A percentile compares a stretch with the other conserved stretches of the same genome.
Conservation (phyloP, 768 basidiomycete genomes). For the Tephrocybe sp. region DNA sequence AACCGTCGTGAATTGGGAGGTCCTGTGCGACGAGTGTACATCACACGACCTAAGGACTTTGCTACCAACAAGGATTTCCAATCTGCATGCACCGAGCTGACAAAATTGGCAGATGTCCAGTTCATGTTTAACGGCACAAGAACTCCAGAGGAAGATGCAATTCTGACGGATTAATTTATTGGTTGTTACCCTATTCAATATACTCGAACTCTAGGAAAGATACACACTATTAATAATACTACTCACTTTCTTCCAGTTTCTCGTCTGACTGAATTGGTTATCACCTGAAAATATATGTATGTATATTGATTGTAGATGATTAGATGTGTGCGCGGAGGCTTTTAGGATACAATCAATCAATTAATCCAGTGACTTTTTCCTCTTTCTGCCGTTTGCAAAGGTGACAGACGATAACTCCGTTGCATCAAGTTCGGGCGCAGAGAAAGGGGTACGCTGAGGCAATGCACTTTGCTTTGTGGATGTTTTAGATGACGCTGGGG, state of each 20-base stretch:
- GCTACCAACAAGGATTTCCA: not conserved
- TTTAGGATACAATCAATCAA: not conserved
- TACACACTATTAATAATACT: not conserved
- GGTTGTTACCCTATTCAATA: not conserved
- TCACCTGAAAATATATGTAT: no score
- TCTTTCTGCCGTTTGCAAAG: constrained; percentile 46
- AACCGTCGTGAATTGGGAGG: constrained; percentile 35
- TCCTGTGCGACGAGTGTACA: constrained; percentile 52
- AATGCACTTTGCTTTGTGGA: constrained; percentile 10
- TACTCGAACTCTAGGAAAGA: not conserved
- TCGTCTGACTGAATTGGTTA: no score
- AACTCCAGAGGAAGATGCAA: constrained; percentile 43
- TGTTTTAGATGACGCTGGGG: constrained; percentile 5
- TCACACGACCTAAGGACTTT: constrained; percentile 22
- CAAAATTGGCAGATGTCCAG: constrained; percentile 25
- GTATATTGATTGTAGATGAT: no score
- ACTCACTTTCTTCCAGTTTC: not conserved
- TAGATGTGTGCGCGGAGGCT: no score
- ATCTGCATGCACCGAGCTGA: constrained; percentile 26
- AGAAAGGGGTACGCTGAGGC: not conserved
- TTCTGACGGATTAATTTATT: constrained; percentile 20
- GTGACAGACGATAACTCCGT: constrained; percentile 20
- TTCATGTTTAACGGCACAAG: constrained; percentile 35
- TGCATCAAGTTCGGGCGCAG: not conserved
- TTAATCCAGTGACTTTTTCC: constrained; percentile 47